phyloP scores from a whole-genome alignment of 2,329 filamentous ascomycete genomes.

The Aspergillus luchuensis region DNA sequence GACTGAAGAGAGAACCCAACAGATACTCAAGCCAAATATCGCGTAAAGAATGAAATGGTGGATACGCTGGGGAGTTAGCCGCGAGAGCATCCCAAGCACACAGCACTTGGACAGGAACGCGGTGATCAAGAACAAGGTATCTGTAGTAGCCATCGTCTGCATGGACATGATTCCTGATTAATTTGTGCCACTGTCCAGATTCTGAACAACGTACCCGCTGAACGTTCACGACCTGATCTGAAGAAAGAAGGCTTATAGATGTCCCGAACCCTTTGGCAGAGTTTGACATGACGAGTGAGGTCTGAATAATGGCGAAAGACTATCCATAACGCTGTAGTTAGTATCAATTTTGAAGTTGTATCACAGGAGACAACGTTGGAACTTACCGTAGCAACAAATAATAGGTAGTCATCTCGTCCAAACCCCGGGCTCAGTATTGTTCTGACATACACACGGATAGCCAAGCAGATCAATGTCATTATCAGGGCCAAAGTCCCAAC shows the following conservation, averaged over 20 bases:
- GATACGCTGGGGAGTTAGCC: background rate
- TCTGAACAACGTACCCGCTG: background rate
- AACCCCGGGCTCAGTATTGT: constrained; percentile 4
- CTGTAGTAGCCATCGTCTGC: background rate
- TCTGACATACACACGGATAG: constrained; percentile 6
- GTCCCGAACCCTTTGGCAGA: constrained; percentile 1
- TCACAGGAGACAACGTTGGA: background rate
- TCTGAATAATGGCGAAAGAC: background rate
- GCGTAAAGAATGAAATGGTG: background rate
- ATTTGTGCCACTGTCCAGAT: background rate
- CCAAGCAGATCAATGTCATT: constrained; percentile 2
- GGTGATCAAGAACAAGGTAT: background rate
- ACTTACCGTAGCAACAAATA: constrained; percentile 1
- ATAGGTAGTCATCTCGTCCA: constrained; percentile 1
- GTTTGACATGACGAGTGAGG: background rate
- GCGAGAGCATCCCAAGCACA: background rate
- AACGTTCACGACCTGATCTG: background rate
- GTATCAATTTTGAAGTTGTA: background rate
- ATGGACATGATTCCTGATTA: background rate
- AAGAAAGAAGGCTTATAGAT: background rate
- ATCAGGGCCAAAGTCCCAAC: background rate
- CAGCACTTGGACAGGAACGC: constrained; percentile 6
- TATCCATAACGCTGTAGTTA: background rate
- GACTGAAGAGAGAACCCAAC: background rate
- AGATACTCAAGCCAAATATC: background rate